Evolutionary conservation across 2,329 filamentous ascomycete species (phyloP).

Genomic region (Thielaviopsis ethacetica): DNA sequence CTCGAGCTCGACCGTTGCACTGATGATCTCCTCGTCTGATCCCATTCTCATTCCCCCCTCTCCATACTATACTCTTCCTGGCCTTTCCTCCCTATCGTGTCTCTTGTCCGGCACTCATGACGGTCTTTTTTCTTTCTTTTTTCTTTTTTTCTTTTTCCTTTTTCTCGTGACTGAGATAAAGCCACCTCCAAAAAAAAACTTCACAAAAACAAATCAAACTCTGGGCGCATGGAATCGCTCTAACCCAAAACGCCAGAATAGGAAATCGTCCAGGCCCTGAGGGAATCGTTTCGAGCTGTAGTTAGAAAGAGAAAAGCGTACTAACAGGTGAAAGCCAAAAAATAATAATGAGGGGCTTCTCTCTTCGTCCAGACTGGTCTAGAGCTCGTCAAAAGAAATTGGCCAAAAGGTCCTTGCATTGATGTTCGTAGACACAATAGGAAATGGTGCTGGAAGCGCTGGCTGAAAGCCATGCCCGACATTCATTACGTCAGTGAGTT

Average conservation of each 20-base stretch:
- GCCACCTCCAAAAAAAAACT: no score
- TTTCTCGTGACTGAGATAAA: not conserved
- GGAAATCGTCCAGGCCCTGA: not conserved
- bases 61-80: no score
- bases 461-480: no score
- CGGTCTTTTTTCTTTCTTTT: not conserved
- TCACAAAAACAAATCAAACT: no score
- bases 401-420: constrained; percentile 1
- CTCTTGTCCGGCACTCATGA: not conserved
- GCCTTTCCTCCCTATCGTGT: not conserved
- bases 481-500: no score
- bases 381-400: no score
- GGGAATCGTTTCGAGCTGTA: not conserved
- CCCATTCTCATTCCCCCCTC: not conserved
- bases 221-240: not conserved
- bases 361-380: no score
- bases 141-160: not conserved
- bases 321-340: not conserved
- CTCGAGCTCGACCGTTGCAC: no score
- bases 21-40: not conserved
- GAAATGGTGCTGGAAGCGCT: no score
- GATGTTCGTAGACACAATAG: not conserved
- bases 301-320: no score
- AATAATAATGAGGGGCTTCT: not conserved
- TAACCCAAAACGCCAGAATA: constrained; percentile 3